A percentile compares a stretch with the other conserved stretches of the same genome.
Evolutionary conservation across 768 basidiomycete species (phyloP).

Genomic region (Psilocybe cubensis): DNA sequence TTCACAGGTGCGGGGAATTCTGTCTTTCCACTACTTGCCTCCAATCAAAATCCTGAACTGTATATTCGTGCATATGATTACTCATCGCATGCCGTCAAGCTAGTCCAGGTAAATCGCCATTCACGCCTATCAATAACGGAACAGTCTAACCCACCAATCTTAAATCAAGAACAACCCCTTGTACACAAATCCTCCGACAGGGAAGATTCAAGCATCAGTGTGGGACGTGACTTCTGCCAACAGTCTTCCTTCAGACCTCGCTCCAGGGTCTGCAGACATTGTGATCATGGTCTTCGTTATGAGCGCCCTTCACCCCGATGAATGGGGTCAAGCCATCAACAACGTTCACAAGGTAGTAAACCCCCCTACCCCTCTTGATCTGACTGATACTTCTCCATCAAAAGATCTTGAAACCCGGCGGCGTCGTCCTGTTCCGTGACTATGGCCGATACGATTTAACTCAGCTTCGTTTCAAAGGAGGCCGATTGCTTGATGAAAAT

Average conservation of each 20-base stretch:
- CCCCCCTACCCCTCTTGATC: neutral
- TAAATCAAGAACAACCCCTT: slow-evolving; percentile 64
- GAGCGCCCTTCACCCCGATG: slow-evolving; percentile 89
- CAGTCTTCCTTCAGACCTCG: slow-evolving; percentile 64
- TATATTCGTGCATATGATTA: slow-evolving; percentile 87
- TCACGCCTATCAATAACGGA: neutral
- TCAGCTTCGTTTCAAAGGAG: slow-evolving; percentile 89
- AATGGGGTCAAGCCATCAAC: slow-evolving; percentile 83
- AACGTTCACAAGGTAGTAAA: slow-evolving; percentile 70
- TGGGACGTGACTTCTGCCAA: slow-evolving; percentile 85
- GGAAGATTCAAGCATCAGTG: slow-evolving; percentile 76
- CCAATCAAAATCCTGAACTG: slow-evolving; percentile 82
- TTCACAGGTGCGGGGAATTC: slow-evolving; percentile 89
- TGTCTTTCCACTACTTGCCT: slow-evolving; percentile 83
- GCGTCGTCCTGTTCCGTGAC: slow-evolving; percentile 84
- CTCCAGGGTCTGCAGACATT: slow-evolving; percentile 79
- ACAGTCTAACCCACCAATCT: neutral
- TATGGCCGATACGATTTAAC: slow-evolving; percentile 96
- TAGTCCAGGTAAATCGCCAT: slow-evolving; percentile 69
- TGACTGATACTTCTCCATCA: neutral
- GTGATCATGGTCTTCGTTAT: slow-evolving; percentile 93
- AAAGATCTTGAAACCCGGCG: slow-evolving; percentile 91
- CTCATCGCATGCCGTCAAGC: slow-evolving; percentile 83
- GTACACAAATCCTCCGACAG: slow-evolving; percentile 68
- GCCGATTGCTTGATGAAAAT: slow-evolving; percentile 88